Conservation (phyloP, 2,329 filamentous ascomycete species). For the Gaeumannomyces sp. region DNA sequence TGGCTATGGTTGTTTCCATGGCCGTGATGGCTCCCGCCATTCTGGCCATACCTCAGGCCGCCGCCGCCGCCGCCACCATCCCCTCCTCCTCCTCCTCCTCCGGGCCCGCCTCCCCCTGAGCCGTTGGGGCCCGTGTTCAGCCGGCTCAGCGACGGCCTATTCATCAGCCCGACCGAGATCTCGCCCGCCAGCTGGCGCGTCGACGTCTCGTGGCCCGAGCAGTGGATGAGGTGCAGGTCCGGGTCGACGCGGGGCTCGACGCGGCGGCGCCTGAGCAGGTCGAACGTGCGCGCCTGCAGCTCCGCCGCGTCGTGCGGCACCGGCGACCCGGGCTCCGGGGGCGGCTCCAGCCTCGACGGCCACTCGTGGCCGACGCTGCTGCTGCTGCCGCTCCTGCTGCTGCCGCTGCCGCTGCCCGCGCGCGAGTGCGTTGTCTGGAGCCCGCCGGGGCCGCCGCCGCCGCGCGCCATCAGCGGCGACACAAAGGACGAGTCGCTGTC, state of each 20-base stretch:
- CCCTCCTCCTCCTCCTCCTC: background rate
- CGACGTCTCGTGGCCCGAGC: constrained; percentile 58
- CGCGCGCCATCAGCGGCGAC: constrained; percentile 43
- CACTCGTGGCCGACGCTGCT: background rate
- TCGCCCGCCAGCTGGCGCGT: constrained; percentile 27
- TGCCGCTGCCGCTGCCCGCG: constrained; percentile 14
- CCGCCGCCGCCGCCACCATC: background rate
- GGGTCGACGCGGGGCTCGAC: constrained; percentile 68
- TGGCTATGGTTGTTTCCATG: no score
- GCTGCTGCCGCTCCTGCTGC: constrained; percentile 20
- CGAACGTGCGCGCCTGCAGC: constrained; percentile 77
- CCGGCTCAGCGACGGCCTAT: constrained; percentile 28
- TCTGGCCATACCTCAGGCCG: background rate
- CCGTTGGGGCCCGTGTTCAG: constrained; percentile 23
- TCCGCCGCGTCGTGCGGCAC: constrained; percentile 73
- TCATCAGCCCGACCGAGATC: constrained; percentile 23
- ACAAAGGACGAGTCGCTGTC: constrained; percentile 62
- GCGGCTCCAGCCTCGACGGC: no score
- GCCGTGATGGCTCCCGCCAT: background rate
- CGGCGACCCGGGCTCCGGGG: constrained; percentile 54
- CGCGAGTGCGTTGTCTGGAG: constrained; percentile 12
- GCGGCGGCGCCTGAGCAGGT: constrained; percentile 68
- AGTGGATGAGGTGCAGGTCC: constrained; percentile 69
- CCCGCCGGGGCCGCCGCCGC: constrained; percentile 8
- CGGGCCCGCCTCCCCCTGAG: constrained; percentile 10